These are phyloP conservation scores for Dactylellina drechsleri DNA, from an alignment of 2,329 filamentous ascomycete genomes.

Conservation along the genomic window DNA sequence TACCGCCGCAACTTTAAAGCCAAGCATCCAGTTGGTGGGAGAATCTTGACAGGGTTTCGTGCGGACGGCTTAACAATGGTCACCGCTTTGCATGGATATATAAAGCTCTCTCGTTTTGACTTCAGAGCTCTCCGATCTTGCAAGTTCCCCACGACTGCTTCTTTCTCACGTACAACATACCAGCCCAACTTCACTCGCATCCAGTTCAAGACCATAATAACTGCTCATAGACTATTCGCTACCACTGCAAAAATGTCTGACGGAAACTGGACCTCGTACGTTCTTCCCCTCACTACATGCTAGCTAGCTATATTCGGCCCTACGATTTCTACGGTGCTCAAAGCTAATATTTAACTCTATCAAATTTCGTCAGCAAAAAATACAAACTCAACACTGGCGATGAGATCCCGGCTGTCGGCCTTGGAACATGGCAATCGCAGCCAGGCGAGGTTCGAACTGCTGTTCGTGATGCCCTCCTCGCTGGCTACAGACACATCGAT, in stretches of 20 bases:
- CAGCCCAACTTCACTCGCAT: conserved; percentile 31
- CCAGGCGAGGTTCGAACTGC: conserved; percentile 76
- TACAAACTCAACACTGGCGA: conserved; percentile 79
- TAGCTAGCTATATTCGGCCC: not conserved
- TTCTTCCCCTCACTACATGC: conserved; percentile 1
- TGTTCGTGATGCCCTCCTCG: conserved; percentile 74
- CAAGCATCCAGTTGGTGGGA: conserved; percentile 5
- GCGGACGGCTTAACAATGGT: conserved; percentile 9
- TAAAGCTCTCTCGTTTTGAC: conserved; percentile 53
- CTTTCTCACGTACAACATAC: conserved; percentile 14
- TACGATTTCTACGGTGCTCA: not conserved
- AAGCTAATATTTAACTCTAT: conserved; percentile 14
- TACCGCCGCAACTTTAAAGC: conserved; percentile 43
- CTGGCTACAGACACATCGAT: conserved; percentile 80
- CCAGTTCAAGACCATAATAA: conserved; percentile 27
- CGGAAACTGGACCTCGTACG: conserved; percentile 54
- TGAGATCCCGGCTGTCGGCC: conserved; percentile 79
- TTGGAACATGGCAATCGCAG: conserved; percentile 82
- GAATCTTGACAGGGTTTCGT: conserved; percentile 26
- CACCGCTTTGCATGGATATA: conserved; percentile 44
- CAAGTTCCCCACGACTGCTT: conserved; percentile 35
- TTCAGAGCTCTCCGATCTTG: conserved; percentile 53
- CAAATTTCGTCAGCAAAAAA: conserved; percentile 60
- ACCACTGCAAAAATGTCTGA: conserved; percentile 50
- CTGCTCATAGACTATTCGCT: conserved; percentile 26